Base-by-base conservation (phyloP, 352 stramenopile genomes). In the Globisporangium barbulae region DNA sequence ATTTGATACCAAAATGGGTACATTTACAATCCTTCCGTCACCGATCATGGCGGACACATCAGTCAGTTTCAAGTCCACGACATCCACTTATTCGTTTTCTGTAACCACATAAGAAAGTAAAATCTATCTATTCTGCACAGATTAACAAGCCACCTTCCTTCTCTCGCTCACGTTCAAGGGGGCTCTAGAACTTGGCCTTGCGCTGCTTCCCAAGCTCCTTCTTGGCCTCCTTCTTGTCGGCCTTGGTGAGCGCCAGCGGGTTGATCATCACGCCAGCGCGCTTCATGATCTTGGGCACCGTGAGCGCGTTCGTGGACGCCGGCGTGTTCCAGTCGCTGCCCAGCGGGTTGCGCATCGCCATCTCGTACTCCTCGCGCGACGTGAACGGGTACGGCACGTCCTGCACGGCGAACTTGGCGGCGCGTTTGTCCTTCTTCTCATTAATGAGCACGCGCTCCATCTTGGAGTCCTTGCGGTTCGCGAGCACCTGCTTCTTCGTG, bases 371-470 rank as follows among this genome's bases (percentile, higher is more conserved):
- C 67, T 95, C 92, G 48, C 95, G 87, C 61, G 88, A 98, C 56
- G 88, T 98, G 77, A 98, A 99, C 33, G 97, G 97, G 78, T 99
- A 99, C 59, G 97, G 97, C 49, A 99, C 93, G 60, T 98, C 85
- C 52, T 85, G 71, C 5, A 96, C 79, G 55, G 76, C 76, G 72
- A 84, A 95, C 73, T 91, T 91, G 59, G 86, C 75, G 28, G 81
- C 85, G 63, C 96, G 97, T 67, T 94, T 93, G 69, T 95, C 85
- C 68, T 91, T 92, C 79, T 91, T 93, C 72, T 96, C 88, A 61
- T 90, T 95, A 59, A 95, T 91, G 28, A 95, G 55, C 59, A 95
- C 86, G 37, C 72, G 71, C 15, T 79, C 70, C 58, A 95, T 74
- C 63, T 85, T 80, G 59, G 71, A 78, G 72, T 94, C 85, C 69